Percentiles rank a stretch among this genome's conserved stretches.
These are phyloP conservation scores for Spinellus fusiger DNA, from an alignment of 192 early-diverging fungal species.

Conservation along the genomic window DNA sequence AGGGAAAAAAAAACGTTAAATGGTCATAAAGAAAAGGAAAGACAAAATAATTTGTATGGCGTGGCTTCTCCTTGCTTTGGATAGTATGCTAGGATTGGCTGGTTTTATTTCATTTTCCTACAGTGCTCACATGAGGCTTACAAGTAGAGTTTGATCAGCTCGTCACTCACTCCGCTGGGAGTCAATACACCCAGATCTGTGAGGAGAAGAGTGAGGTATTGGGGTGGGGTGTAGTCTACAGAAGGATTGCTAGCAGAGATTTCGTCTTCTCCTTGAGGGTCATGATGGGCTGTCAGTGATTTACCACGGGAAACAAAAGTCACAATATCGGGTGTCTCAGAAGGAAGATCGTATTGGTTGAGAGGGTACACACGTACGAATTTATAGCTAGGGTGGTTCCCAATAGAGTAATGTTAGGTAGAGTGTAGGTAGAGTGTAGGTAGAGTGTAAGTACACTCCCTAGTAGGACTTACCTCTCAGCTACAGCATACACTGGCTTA, in stretches of 20 bases:
- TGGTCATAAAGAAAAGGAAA: no score
- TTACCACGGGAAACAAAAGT: slow-evolving; percentile 31
- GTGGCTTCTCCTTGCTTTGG: neutral
- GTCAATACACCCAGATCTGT: slow-evolving; percentile 91
- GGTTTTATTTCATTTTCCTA: neutral
- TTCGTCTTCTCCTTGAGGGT: slow-evolving; percentile 16
- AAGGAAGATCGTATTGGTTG: slow-evolving; percentile 90
- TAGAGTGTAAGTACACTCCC: neutral
- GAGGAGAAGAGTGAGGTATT: slow-evolving; percentile 82
- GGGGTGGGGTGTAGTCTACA: slow-evolving; percentile 92
- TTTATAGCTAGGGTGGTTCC: slow-evolving; percentile 85
- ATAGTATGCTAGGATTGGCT: neutral
- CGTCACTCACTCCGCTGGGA: slow-evolving; percentile 81
- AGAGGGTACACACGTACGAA: slow-evolving; percentile 94
- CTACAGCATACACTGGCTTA: slow-evolving; percentile 91
- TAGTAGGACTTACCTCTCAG: slow-evolving; percentile 68
- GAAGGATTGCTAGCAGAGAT: slow-evolving; percentile 57
- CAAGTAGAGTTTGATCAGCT: slow-evolving; percentile 78
- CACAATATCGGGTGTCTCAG: slow-evolving; percentile 61
- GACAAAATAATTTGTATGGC: neutral
- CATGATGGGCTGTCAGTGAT: slow-evolving; percentile 8
- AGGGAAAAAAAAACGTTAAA: neutral
- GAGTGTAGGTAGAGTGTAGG: no score
- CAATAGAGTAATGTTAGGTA: no score
- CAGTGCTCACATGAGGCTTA: slow-evolving; percentile 24